Evolutionary conservation across 2,329 filamentous ascomycete genomes (phyloP), one percentile per base, ranked within the genome.

Genomic region (Penicillium psychrosexuale): DNA sequence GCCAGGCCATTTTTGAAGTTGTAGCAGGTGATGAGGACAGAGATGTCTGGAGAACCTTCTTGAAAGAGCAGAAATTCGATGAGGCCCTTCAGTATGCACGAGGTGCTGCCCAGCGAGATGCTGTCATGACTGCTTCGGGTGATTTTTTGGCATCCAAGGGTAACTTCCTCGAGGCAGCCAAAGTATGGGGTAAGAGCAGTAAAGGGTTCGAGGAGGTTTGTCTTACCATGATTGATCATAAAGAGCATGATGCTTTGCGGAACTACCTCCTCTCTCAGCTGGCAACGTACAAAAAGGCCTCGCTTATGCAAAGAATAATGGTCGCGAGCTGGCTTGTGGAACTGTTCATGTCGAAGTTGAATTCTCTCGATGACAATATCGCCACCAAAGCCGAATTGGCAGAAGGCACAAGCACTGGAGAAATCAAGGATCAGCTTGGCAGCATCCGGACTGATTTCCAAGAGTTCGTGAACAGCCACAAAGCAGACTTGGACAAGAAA

Each of bases 121-220:
- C 88, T 6, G 90, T 99, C 12, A 90, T 94, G 0, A 94, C 90
- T 24, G 91, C 91, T 15, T 97, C 91, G 24, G 94, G 94, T 19
- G 94, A 99, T 71, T 87, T 91, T 66, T 79, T 99, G 8, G 86
- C 92, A 37, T 84, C 83, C 55, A 93, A 90, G 73, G 89, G 90
- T 3, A 86, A 89, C 50, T 97, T 87, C 71, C 76, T 85, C 50
- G 91, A 99, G 70, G 94, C 94, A 38, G 94, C 95, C 0, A 83
- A 85, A 9, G 85, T 97, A 2, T 97, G 96, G 71, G 94, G 94
- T 12, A 91, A 91, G 72, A 97, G 94, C 74, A 97, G 90, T 70
- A 97, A 97, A 76, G 87, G 91, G 0, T 99, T 99, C 63, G 94
- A 99, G 70, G 91, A 99, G 69, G 93, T 99, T 43, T 92, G 92